Evolutionary conservation across 2,329 filamentous ascomycete genomes (phyloP).

Genomic region (Arthrobotrys sphaeroides): DNA sequence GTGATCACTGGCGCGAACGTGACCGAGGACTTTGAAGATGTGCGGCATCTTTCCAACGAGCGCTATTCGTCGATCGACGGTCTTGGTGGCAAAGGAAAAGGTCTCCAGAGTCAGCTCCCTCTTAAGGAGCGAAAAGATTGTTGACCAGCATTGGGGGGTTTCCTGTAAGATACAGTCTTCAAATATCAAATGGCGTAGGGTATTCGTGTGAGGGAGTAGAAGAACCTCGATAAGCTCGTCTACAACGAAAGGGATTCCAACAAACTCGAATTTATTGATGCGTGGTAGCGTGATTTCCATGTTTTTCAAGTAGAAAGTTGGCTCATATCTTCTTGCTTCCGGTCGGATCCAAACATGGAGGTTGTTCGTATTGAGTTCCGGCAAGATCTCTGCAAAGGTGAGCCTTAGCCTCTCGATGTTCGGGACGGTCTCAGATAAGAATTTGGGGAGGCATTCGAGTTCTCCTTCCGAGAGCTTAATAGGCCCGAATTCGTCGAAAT

Average conservation of each 20-base stretch:
- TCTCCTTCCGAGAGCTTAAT: slow-evolving; percentile 8
- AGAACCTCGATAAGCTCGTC: slow-evolving; percentile 12
- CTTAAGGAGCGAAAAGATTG: slow-evolving; percentile 36
- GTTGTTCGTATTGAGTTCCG: not conserved
- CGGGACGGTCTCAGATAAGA: slow-evolving; percentile 12
- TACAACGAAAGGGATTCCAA: slow-evolving; percentile 22
- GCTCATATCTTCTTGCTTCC: slow-evolving; percentile 13
- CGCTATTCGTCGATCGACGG: slow-evolving; percentile 7
- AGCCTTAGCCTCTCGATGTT: slow-evolving; percentile 36
- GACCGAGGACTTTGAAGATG: slow-evolving; percentile 25
- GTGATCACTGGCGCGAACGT: slow-evolving; percentile 8
- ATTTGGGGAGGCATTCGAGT: slow-evolving; percentile 26
- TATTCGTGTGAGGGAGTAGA: slow-evolving; percentile 19
- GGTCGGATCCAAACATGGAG: slow-evolving; percentile 13
- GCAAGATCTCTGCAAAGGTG: slow-evolving; percentile 22
- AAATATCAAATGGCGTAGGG: slow-evolving; percentile 24
- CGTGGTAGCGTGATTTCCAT: slow-evolving; percentile 30
- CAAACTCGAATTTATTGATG: slow-evolving; percentile 30
- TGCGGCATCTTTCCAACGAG: slow-evolving; percentile 22
- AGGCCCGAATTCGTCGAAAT: slow-evolving; percentile 1
- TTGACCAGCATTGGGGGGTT: slow-evolving; percentile 19
- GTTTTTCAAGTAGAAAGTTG: slow-evolving; percentile 19
- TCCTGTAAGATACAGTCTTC: slow-evolving; percentile 45
- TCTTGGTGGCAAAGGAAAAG: slow-evolving; percentile 39
- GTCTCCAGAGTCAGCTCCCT: slow-evolving; percentile 14